These are phyloP conservation scores for Xerocomus brunneocitrinus DNA, from an alignment of 768 basidiomycete genomes.

Conservation along the genomic window DNA sequence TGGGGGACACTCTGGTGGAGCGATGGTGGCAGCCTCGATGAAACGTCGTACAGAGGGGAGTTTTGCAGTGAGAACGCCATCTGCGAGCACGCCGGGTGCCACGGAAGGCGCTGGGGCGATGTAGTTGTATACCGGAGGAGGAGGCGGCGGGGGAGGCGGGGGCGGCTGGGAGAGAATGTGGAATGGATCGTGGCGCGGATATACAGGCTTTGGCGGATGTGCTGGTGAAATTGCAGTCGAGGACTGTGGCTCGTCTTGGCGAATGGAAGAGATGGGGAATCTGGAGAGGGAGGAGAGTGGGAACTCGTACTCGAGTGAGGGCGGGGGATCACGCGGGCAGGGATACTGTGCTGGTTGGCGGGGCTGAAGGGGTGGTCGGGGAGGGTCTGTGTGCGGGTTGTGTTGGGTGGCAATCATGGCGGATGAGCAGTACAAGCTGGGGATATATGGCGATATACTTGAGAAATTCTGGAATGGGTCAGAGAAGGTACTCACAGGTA, in stretches of 20 bases:
- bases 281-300: constrained; percentile 19
- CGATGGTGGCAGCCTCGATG: constrained; percentile 40
- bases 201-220: constrained; percentile 23
- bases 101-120: constrained; percentile 23
- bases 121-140: constrained; percentile 20
- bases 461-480: background rate
- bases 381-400: background rate
- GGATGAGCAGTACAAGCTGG: constrained; percentile 12
- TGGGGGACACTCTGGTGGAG: constrained; percentile 36
- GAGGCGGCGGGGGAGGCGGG: constrained; percentile 14
- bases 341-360: constrained; percentile 13
- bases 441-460: constrained; percentile 10
- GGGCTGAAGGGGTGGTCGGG: constrained; percentile 16
- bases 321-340: constrained; percentile 7
- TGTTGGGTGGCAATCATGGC: constrained; percentile 14
- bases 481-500: constrained; percentile 4
- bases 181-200: constrained; percentile 33
- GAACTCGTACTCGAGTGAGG: constrained; percentile 22
- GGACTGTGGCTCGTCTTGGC: constrained; percentile 26
- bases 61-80: constrained; percentile 42
- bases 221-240: constrained; percentile 19
- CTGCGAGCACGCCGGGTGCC: constrained; percentile 34
- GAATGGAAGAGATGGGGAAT: constrained; percentile 38
- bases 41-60: constrained; percentile 47
- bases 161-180: constrained; percentile 22